Evolutionary conservation across 768 basidiomycete genomes (phyloP).

Genomic region (Aureoboletus auriporus): DNA sequence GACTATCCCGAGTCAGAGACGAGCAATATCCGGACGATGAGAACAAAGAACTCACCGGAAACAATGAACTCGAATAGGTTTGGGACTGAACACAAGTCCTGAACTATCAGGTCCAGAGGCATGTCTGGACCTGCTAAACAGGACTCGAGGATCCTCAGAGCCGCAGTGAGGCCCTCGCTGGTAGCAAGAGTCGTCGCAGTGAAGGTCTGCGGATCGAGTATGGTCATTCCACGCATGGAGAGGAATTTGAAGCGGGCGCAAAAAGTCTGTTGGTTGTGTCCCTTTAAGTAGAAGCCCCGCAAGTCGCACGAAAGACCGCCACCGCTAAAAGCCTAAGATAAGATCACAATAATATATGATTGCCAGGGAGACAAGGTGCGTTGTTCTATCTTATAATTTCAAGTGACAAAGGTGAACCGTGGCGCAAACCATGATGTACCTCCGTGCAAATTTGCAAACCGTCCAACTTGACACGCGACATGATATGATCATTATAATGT

Average conservation of each 20-base stretch:
- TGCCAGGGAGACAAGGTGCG: too few species aligned
- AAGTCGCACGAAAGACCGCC: neutral
- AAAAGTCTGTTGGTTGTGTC: too few species aligned
- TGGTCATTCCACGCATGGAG: constrained; percentile 2
- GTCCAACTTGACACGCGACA: too few species aligned
- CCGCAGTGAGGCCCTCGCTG: constrained; percentile 15
- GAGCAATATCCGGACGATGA: neutral
- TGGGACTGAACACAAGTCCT: constrained; percentile 24
- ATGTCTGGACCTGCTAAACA: constrained; percentile 23
- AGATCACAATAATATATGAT: too few species aligned
- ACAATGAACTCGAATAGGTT: constrained; percentile 28
- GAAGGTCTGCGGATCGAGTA: constrained; percentile 17
- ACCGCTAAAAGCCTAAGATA: too few species aligned
- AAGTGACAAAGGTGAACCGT: too few species aligned
- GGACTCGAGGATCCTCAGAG: constrained; percentile 15
- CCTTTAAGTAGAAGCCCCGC: too few species aligned
- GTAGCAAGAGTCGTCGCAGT: constrained; percentile 14
- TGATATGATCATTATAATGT: too few species aligned
- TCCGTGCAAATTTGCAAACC: too few species aligned
- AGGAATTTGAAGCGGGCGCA: too few species aligned
- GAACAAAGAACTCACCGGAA: constrained; percentile 19
- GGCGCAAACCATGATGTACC: too few species aligned
- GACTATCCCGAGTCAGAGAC: constrained; percentile 9
- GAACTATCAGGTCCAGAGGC: constrained; percentile 21
- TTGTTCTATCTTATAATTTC: too few species aligned